phyloP scores from a whole-genome alignment of 2,329 filamentous ascomycete genomes.

The Sporothrix phasma region DNA sequence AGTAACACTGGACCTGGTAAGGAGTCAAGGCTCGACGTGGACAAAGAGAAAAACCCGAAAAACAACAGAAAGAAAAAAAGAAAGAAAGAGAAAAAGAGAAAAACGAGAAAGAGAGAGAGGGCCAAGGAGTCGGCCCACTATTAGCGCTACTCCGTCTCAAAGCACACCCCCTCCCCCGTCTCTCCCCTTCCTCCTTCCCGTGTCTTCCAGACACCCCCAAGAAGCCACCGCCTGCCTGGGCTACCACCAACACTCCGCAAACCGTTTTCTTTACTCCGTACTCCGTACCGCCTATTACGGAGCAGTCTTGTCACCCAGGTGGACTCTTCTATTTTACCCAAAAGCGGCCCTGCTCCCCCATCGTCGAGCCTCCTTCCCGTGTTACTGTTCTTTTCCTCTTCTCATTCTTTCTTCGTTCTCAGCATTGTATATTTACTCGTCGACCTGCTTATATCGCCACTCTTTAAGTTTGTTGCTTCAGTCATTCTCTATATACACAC shows the following conservation, averaged over 20 bases:
- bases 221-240: conserved; percentile 17
- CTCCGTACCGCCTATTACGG: conserved; percentile 4
- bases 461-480: conserved; percentile 16
- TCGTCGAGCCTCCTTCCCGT: conserved; percentile 2
- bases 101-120: background rate
- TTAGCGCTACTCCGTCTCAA: conserved; percentile 15
- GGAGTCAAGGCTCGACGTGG: background rate
- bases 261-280: too few relatives aligned
- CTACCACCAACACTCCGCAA: conserved; percentile 17
- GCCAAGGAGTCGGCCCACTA: conserved; percentile 10
- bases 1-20: conserved; percentile 16
- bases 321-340: conserved; percentile 6
- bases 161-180: conserved; percentile 7
- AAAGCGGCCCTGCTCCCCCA: conserved; percentile 14
- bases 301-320: background rate
- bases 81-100: background rate
- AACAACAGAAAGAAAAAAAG: background rate
- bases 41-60: background rate
- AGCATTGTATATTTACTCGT: background rate
- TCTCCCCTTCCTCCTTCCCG: background rate
- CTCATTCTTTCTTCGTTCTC: conserved; percentile 4
- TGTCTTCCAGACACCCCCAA: conserved; percentile 2
- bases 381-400: background rate
- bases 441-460: conserved; percentile 11
- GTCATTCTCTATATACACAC: conserved; percentile 6